Conservation (phyloP, 805 yeast genomes). For the Komagataella ulmi region DNA sequence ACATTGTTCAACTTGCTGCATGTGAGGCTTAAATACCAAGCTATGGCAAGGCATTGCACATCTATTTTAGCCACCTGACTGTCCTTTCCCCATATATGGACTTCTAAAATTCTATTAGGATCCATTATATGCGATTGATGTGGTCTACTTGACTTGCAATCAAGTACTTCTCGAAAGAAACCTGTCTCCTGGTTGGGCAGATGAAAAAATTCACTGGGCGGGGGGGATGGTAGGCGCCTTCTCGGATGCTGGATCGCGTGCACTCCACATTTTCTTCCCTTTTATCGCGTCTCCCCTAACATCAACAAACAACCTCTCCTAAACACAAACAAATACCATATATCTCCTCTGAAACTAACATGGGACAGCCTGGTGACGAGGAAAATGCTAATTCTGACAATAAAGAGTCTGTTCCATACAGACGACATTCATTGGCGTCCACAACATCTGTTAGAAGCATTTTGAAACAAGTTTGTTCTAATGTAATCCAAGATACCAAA, state of each 20-base stretch:
- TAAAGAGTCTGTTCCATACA: background rate
- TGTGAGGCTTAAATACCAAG: slow-evolving; percentile 23
- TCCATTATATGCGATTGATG: background rate
- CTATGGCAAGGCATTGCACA: slow-evolving; percentile 36
- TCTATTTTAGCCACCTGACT: slow-evolving; percentile 28
- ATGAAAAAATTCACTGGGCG: background rate
- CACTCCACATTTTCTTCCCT: background rate
- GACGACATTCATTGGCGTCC: background rate
- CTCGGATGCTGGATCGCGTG: background rate
- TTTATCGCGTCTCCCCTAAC: background rate
- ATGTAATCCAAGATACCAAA: background rate
- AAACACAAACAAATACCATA: background rate
- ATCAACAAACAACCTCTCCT: background rate
- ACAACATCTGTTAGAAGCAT: background rate
- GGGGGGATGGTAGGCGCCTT: background rate
- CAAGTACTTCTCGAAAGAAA: background rate
- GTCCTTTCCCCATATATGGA: slow-evolving; percentile 43
- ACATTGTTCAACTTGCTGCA: slow-evolving; percentile 12
- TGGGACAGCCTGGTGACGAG: background rate
- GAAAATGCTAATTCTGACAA: background rate
- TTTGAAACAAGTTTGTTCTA: background rate
- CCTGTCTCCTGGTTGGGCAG: background rate
- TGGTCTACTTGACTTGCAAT: no score
- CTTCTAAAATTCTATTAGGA: slow-evolving; percentile 11
- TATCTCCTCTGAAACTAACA: background rate